Conservation (phyloP, 768 basidiomycete species). For the Collybiopsis luxurians region DNA sequence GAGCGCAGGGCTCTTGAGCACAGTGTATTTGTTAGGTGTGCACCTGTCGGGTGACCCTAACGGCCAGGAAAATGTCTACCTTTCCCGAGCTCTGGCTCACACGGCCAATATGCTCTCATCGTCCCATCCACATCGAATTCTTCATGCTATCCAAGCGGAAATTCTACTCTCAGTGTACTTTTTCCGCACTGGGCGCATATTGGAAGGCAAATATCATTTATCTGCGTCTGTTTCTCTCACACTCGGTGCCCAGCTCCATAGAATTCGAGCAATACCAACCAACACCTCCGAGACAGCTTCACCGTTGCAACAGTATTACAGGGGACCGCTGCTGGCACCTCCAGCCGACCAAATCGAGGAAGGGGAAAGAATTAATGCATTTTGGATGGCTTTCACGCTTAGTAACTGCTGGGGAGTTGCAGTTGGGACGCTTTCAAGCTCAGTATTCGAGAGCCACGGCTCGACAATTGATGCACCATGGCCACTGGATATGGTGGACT, state of each 20-base stretch:
- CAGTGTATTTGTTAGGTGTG: constrained; percentile 51
- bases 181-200: constrained; percentile 34
- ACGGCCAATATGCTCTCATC: constrained; percentile 15
- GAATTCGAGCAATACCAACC: constrained; percentile 32
- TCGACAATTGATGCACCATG: constrained; percentile 11
- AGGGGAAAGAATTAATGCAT: constrained; percentile 40
- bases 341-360: constrained; percentile 8
- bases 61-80: constrained; percentile 43
- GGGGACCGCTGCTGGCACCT: constrained; percentile 24
- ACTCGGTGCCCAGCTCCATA: constrained; percentile 25
- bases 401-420: constrained; percentile 29
- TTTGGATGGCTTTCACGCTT: constrained; percentile 37
- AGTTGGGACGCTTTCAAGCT: constrained; percentile 15
- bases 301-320: constrained; percentile 16
- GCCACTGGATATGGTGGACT: constrained; percentile 11
- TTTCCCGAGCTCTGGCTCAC: constrained; percentile 45
- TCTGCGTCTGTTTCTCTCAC: constrained; percentile 32
- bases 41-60: constrained; percentile 41
- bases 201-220: constrained; percentile 41
- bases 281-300: constrained; percentile 31
- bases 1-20: constrained; percentile 45
- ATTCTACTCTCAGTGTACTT: constrained; percentile 43
- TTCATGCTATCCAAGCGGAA: constrained; percentile 34
- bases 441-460: constrained; percentile 8
- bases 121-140: constrained; percentile 24